Evolutionary conservation across 306 rosid genomes (phyloP).

Genomic region (Vicia villosa): DNA sequence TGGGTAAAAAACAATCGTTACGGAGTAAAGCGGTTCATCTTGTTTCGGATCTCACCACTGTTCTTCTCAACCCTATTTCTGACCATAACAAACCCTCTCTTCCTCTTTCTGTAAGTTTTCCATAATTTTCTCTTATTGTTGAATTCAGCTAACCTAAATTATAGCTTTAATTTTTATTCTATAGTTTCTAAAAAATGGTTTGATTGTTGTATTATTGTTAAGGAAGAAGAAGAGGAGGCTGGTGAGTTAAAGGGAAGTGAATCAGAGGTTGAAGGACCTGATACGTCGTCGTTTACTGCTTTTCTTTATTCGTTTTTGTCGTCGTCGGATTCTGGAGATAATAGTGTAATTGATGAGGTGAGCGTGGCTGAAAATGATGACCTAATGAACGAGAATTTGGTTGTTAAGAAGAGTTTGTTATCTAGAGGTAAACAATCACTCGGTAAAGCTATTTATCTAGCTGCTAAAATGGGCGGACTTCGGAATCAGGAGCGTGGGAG

Average conservation of each 20-base stretch:
- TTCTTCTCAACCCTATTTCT: constrained; percentile 84
- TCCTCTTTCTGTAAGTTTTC: constrained; percentile 52
- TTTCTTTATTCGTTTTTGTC: constrained; percentile 77
- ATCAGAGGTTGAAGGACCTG: constrained; percentile 71
- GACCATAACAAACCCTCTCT: constrained; percentile 49
- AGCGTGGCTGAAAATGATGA: constrained; percentile 27
- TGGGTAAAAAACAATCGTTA: constrained; percentile 76
- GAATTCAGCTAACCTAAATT: background rate
- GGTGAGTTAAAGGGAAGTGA: constrained; percentile 42
- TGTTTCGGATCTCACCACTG: constrained; percentile 90
- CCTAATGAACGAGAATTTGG: constrained; percentile 47
- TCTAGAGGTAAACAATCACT: constrained; percentile 70
- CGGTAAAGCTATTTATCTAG: constrained; percentile 56
- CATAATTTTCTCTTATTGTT: background rate
- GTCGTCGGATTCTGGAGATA: constrained; percentile 54
- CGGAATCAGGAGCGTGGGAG: constrained; percentile 43
- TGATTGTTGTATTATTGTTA: constrained; percentile 12
- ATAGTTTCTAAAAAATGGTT: background rate
- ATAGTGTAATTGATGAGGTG: constrained; percentile 39
- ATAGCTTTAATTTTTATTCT: background rate
- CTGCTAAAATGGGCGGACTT: constrained; percentile 64
- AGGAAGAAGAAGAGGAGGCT: constrained; percentile 54
- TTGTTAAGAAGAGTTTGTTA: constrained; percentile 59
- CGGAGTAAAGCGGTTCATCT: constrained; percentile 80
- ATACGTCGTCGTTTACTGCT: constrained; percentile 87